A percentile compares a stretch with the other conserved stretches of the same genome.
Conservation (phyloP, 331 rosid species). For the Rosa hybrid region DNA sequence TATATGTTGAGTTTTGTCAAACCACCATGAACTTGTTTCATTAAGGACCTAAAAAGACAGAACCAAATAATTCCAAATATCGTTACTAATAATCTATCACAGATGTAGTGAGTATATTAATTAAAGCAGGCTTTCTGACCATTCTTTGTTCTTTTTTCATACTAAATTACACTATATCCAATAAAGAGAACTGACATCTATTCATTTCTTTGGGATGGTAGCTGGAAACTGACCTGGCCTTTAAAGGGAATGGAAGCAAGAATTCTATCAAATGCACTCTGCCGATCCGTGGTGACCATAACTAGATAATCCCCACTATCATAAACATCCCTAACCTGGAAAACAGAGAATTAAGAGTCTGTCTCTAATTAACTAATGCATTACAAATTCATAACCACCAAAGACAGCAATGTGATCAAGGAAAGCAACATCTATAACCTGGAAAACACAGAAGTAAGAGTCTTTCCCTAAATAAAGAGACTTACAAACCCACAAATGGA, state of each 20-base stretch:
- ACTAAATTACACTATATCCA: constrained; percentile 5
- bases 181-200: not conserved
- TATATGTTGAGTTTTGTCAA: constrained; percentile 79
- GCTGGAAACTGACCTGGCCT: constrained; percentile 69
- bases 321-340: constrained; percentile 85
- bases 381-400: too few species aligned
- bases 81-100: constrained; percentile 1
- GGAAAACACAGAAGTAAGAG: not conserved
- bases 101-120: not conserved
- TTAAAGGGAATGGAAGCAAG: constrained; percentile 97
- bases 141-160: not conserved
- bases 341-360: not conserved
- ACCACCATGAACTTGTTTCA: constrained; percentile 97
- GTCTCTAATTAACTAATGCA: too few species aligned
- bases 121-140: not conserved
- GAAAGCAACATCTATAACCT: constrained; percentile 63
- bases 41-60: constrained; percentile 71
- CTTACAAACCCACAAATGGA: not conserved
- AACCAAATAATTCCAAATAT: constrained; percentile 14
- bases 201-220: not conserved
- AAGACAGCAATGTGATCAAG: too few species aligned
- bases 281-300: constrained; percentile 89
- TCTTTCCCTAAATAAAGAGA: not conserved
- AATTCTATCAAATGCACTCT: constrained; percentile 96
- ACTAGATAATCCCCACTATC: constrained; percentile 81